Base-by-base conservation (phyloP, 2,329 filamentous ascomycete genomes). In the Colletotrichum caudatum region DNA sequence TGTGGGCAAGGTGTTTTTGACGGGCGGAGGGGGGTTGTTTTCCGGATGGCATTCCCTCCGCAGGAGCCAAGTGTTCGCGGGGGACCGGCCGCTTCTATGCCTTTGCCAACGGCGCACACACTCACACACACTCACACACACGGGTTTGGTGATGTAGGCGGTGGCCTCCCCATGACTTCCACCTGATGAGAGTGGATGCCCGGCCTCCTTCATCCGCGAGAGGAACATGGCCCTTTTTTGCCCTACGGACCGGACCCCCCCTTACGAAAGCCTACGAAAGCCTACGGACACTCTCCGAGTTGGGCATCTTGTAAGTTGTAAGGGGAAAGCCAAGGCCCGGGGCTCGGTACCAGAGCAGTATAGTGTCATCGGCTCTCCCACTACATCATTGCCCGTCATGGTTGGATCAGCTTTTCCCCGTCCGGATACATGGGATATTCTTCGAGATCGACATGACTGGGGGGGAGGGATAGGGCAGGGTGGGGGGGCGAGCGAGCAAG, bases 51-150 rank as follows among this genome's bases (percentile, higher is more conserved):
- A 62, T 54, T 18, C 56, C 48, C 63, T 71, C 71, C 71, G 71
- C 71, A 59, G 57, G 68, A 64, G 68, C 71, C 71, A 73, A 73
- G 71, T 50, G 71, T 71, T 73, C 71, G 71, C 58, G 62, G 63
- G 54, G n/a, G n/a, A 50, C 44, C 35, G 16, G 18, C 66, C 39
- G 46, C n/a, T 7, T 46, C 48, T 46, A 61, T n/a, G 48, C 26
- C 56, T 29, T 41, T 23, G 33, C 46, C n/a, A 18, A 35, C 33
- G 65, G 64, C 39, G 16, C 39, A 41, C 14, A 41, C 39, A 16
- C 23, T 7, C 3, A 33, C 33, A 35, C 33, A 35, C 33, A 35
- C 9, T 8, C 23, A 33, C 16, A 35, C 48, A 39, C 60, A 35
- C 41, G 39, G 44, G 33, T 51, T n/a, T n/a, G 46, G 20, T 50